Percentiles rank a stretch among this genome's conserved stretches.
phyloP scores from a whole-genome alignment of 1,284 basidiomycete species.

The Leccinum pachyderme region DNA sequence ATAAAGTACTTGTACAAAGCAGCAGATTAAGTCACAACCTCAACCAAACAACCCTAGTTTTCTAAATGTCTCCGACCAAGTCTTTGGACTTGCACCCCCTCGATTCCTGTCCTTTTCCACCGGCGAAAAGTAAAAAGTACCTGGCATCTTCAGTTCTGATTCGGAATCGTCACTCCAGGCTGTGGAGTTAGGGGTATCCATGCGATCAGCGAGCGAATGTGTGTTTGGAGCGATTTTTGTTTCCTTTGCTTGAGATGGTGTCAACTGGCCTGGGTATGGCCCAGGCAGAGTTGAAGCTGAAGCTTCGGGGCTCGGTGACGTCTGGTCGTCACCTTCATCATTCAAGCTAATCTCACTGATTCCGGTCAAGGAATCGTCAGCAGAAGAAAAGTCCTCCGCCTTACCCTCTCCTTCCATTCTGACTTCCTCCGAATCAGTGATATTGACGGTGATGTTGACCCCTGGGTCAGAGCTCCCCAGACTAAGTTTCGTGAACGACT shows the following conservation, averaged over 20 bases:
- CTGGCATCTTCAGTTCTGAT: slow-evolving; percentile 45
- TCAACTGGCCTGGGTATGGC: background rate
- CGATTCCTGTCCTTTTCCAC: slow-evolving; percentile 7
- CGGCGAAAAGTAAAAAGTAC: slow-evolving; percentile 41
- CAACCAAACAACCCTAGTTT: slow-evolving; percentile 27
- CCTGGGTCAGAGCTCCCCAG: slow-evolving; percentile 29
- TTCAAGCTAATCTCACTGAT: slow-evolving; percentile 14
- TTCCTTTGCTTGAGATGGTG: slow-evolving; percentile 2
- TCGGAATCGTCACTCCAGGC: slow-evolving; percentile 35
- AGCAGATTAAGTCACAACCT: slow-evolving; percentile 5
- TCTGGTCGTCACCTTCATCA: slow-evolving; percentile 1
- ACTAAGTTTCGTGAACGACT: slow-evolving; percentile 28
- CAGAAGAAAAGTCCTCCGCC: slow-evolving; percentile 17
- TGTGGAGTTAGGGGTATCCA: slow-evolving; percentile 14
- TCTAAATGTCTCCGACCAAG: slow-evolving; percentile 21
- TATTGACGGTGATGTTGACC: slow-evolving; percentile 27
- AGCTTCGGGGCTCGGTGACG: slow-evolving; percentile 1
- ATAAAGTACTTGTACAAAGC: background rate
- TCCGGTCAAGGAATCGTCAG: slow-evolving; percentile 22
- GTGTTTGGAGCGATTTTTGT: background rate
- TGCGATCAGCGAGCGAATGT: background rate
- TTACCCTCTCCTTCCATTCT: slow-evolving; percentile 25
- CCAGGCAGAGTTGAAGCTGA: background rate
- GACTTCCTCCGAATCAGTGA: slow-evolving; percentile 34
- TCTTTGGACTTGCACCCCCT: slow-evolving; percentile 4